A percentile compares a stretch with the other conserved stretches of the same genome.
Conservation (phyloP, 106 monocot genomes). For the Acanthochlamys bracteata region DNA sequence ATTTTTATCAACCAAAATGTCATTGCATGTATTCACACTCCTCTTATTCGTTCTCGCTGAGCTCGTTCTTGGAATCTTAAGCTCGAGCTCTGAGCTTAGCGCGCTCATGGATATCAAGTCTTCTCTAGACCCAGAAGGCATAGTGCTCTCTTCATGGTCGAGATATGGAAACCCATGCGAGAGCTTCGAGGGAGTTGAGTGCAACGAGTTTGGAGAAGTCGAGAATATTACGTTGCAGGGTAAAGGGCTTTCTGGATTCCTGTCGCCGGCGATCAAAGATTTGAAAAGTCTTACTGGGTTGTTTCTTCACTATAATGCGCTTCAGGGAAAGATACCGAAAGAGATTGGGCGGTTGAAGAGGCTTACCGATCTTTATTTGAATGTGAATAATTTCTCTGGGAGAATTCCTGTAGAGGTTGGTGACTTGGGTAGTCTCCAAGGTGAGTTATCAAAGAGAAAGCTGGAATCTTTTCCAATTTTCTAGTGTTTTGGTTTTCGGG, state of each 20-base stretch:
- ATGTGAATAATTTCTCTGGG: slow-evolving; percentile 65
- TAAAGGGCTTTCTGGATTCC: slow-evolving; percentile 47
- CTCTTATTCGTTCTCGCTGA: slow-evolving; percentile 1
- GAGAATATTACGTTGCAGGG: slow-evolving; percentile 81
- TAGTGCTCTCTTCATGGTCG: slow-evolving; percentile 55
- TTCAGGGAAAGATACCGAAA: slow-evolving; percentile 47
- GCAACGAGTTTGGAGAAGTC: slow-evolving; percentile 59
- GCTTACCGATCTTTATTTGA: slow-evolving; percentile 72
- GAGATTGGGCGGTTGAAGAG: slow-evolving; percentile 52
- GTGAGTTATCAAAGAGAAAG: slow-evolving; percentile 23
- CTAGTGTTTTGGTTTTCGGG: neutral
- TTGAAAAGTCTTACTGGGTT: slow-evolving; percentile 40
- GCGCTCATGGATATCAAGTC: slow-evolving; percentile 62
- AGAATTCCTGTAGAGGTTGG: slow-evolving; percentile 46
- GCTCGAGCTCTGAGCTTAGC: slow-evolving; percentile 29
- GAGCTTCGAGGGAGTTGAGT: slow-evolving; percentile 77
- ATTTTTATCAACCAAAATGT: too few relatives aligned
- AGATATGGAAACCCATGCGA: slow-evolving; percentile 45
- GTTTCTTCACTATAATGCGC: slow-evolving; percentile 52
- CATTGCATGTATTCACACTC: slow-evolving; percentile 2
- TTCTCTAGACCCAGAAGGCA: slow-evolving; percentile 51
- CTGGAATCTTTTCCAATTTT: too few relatives aligned
- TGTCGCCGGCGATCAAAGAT: slow-evolving; percentile 33
- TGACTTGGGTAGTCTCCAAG: slow-evolving; percentile 62
- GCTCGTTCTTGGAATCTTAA: slow-evolving; percentile 6